phyloP scores from a whole-genome alignment of 208 protist genomes.

The Trypanosoma mega region DNA sequence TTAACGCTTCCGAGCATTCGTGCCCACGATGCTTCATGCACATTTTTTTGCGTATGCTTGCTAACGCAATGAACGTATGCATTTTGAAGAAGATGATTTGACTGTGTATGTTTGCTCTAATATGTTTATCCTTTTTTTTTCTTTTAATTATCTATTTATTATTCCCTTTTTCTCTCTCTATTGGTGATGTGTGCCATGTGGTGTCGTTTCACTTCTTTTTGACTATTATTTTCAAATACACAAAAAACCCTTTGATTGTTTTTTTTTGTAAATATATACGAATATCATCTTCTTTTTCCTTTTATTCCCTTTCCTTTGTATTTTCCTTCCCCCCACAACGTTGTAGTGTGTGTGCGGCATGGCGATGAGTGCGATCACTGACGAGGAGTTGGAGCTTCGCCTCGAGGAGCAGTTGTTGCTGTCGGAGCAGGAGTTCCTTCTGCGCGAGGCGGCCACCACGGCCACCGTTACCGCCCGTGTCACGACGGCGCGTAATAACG shows the following conservation, averaged over 20 bases:
- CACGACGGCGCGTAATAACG: constrained; percentile 45
- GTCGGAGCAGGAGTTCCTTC: constrained; percentile 47
- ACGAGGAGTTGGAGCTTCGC: constrained; percentile 34
- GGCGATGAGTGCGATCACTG: background rate
- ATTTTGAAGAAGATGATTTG: too few species aligned
- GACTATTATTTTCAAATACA: background rate
- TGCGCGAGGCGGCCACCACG: constrained; percentile 29
- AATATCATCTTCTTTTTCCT: constrained; percentile 3
- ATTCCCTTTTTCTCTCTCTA: too few species aligned
- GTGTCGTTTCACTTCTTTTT: background rate
- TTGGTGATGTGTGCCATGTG: background rate
- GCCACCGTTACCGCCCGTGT: constrained; percentile 45
- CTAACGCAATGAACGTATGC: too few species aligned
- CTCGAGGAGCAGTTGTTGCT: constrained; percentile 48
- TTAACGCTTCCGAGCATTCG: too few species aligned
- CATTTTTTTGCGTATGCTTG: too few species aligned
- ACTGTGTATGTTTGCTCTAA: too few species aligned
- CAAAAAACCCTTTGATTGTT: constrained; percentile 5
- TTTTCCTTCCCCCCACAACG: background rate
- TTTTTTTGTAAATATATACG: background rate
- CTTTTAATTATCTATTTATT: too few species aligned
- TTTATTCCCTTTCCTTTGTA: constrained; percentile 12
- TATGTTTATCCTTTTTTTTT: too few species aligned
- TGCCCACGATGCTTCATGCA: too few species aligned
- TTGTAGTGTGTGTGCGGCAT: background rate